Base-by-base conservation (phyloP, 768 basidiomycete genomes). In the Collybia sp. region DNA sequence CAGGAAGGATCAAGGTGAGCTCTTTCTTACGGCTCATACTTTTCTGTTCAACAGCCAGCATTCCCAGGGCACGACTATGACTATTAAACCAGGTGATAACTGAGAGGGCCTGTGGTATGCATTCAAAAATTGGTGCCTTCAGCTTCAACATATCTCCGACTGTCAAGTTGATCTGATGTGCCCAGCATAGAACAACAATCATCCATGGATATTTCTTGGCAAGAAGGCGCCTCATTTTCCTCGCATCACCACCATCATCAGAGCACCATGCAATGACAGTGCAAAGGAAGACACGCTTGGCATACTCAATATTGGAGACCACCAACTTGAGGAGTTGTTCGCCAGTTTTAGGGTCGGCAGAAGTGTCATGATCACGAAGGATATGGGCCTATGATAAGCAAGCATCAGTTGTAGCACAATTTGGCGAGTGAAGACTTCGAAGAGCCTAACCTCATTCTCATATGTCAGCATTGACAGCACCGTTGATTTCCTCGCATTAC, bases 41-140 rank as follows among this genome's bases (percentile, higher is more conserved):
- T 19, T 17, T 45, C 47, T 66, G 67, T 40, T 68, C 59, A 3
- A 48, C n/a, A 11, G 43, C 39, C 30, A 70, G 53, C 3, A 64
- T 19, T 11, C 43, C 61, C 11, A 68, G 55, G 2, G 61, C 61
- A 16, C 47, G 39, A n/a, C 53, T 49, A 34, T 70, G 66, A 38
- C 59, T 61, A 41, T 63, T 63, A 39, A 68, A 58, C 67, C 68
- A 70, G 25, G 62, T 64, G 30, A 58, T 43, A 6, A 61, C 38
- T 35, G 47, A 50, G 4, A 49, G 34, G 2, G 55, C 59, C 8
- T 48, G 50, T 44, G 43, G 54, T 12, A 61, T 48, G 30, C 46
- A 48, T n/a, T 48, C 42, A 10, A 55, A 40, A 34, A 64, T 48
- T 5, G 8, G n/a, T 16, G 30, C 11, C 20, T 47, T 43, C 1